Conservation (phyloP, 2,329 filamentous ascomycete species). For the Penicillium sp. region DNA sequence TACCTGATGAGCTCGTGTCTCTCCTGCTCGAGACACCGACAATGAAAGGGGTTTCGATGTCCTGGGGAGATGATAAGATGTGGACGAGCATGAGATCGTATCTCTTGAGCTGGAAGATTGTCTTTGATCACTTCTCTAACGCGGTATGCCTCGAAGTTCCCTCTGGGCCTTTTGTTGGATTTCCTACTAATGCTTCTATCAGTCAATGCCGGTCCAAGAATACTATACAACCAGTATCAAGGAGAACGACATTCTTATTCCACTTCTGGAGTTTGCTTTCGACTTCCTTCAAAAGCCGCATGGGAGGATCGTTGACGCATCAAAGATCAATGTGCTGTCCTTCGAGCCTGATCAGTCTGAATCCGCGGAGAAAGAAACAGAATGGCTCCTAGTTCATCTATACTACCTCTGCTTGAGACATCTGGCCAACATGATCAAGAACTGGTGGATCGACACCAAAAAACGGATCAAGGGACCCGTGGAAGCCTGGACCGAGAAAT, state of each 20-base stretch:
- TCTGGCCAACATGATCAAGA: constrained; percentile 70
- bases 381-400: constrained; percentile 78
- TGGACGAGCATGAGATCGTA: constrained; percentile 71
- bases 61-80: constrained; percentile 60
- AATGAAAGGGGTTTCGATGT: constrained; percentile 61
- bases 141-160: constrained; percentile 46
- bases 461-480: constrained; percentile 75
- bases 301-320: constrained; percentile 64
- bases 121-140: constrained; percentile 78
- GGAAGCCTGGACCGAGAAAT: constrained; percentile 78
- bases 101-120: constrained; percentile 79
- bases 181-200: constrained; percentile 22
- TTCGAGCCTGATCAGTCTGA: constrained; percentile 61
- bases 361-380: constrained; percentile 65
- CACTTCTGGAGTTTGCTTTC: constrained; percentile 73
- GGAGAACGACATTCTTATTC: constrained; percentile 61
- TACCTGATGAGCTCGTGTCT: constrained; percentile 81
- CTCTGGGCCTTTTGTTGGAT: background rate
- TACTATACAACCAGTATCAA: constrained; percentile 79
- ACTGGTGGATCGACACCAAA: constrained; percentile 78
- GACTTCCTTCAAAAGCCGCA: constrained; percentile 77
- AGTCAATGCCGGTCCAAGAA: constrained; percentile 73
- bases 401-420: constrained; percentile 79
- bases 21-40: constrained; percentile 74
- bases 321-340: constrained; percentile 64